phyloP scores from a whole-genome alignment of 805 yeast genomes.

The Wickerhamiella azymoides region DNA sequence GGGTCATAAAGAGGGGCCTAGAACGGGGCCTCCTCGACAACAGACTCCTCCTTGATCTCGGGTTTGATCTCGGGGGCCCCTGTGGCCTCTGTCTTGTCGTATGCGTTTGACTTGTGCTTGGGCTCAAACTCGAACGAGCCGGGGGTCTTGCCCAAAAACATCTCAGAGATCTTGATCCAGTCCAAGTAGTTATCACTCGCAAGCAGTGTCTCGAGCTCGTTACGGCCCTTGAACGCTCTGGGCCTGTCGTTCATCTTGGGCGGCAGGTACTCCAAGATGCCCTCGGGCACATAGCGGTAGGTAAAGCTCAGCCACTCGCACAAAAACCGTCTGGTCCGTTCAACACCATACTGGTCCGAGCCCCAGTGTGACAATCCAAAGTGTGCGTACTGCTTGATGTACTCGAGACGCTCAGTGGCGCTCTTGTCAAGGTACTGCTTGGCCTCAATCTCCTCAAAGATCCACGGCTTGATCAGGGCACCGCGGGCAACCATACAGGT shows the following conservation, averaged over 20 bases:
- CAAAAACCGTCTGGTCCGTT: constrained; percentile 73
- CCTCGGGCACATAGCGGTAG: constrained; percentile 88
- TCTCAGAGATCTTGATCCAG: constrained; percentile 91
- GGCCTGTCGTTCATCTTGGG: constrained; percentile 88
- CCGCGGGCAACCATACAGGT: constrained; percentile 97
- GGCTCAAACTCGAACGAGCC: constrained; percentile 70
- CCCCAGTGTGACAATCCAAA: constrained; percentile 97
- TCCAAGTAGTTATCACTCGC: constrained; percentile 78
- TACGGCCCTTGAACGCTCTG: constrained; percentile 83
- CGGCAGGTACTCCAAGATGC: constrained; percentile 77
- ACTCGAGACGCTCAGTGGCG: constrained; percentile 76
- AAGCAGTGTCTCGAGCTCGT: constrained; percentile 78
- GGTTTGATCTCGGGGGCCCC: neutral
- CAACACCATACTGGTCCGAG: constrained; percentile 85
- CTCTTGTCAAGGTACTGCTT: constrained; percentile 82
- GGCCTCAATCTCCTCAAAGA: constrained; percentile 86
- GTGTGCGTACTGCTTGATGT: constrained; percentile 52
- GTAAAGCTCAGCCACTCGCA: constrained; percentile 92
- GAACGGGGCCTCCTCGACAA: neutral
- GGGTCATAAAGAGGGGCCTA: too few species aligned
- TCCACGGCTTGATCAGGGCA: constrained; percentile 97
- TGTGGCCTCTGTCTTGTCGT: constrained; percentile 19
- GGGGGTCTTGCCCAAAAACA: constrained; percentile 83
- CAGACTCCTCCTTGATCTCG: too few species aligned
- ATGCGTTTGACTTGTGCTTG: constrained; percentile 88